phyloP scores from a whole-genome alignment of 192 early-diverging fungal species.

The Coemansia sp. region DNA sequence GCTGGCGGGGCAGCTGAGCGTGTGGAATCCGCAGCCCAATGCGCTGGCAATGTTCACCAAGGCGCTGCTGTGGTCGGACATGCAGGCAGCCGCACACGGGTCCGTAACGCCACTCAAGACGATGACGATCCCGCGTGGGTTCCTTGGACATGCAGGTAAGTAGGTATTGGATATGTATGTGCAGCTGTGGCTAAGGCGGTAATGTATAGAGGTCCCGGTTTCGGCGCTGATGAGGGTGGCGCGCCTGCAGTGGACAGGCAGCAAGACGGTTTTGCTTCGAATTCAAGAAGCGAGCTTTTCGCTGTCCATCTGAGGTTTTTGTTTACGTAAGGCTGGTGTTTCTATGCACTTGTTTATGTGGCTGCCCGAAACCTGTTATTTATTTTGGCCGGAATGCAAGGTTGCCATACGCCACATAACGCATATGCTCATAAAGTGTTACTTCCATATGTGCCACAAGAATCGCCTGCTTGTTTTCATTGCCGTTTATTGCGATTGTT shows the following conservation, averaged over 20 bases:
- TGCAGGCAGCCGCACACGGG: conserved; percentile 14
- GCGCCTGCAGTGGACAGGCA: conserved; percentile 41
- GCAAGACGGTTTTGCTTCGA: conserved; percentile 35
- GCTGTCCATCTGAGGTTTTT: conserved; percentile 20
- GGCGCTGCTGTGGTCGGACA: conserved; percentile 38
- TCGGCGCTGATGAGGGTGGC: conserved; percentile 12
- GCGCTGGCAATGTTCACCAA: conserved; percentile 49
- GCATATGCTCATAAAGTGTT: too few species aligned
- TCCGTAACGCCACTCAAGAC: conserved; percentile 35
- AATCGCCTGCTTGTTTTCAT: too few species aligned
- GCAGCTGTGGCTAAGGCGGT: conserved; percentile 5
- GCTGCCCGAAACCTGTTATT: not conserved
- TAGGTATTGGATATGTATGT: not conserved
- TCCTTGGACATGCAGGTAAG: conserved; percentile 30
- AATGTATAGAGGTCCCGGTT: not conserved
- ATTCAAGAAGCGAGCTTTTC: conserved; percentile 48
- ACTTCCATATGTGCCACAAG: too few species aligned
- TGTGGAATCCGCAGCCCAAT: conserved; percentile 52
- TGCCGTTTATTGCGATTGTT: too few species aligned
- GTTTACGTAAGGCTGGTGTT: not conserved
- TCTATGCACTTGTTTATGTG: not conserved
- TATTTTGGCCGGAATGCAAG: too few species aligned
- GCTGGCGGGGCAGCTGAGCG: conserved; percentile 32
- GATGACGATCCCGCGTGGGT: conserved; percentile 42
- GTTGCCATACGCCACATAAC: too few species aligned